Evolutionary conservation across 2,329 filamentous ascomycete genomes (phyloP), one percentile per base, ranked within the genome.

Genomic region (Aphanoascus verrucosus): DNA sequence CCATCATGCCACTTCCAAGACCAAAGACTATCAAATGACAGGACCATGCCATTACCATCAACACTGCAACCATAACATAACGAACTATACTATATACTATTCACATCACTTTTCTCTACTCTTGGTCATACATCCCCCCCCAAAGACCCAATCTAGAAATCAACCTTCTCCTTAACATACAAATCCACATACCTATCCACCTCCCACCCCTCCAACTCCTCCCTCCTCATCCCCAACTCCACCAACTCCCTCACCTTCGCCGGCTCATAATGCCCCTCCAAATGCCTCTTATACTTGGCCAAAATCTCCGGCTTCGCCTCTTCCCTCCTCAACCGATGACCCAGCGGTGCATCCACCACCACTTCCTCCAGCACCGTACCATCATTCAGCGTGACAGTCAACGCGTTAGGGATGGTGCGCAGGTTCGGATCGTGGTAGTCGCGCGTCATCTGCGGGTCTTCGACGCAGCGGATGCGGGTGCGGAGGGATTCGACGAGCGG

Each of bases 231-330:
- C 62, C 86, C 86, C 50, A 97, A 75, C 60, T 88, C 79, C 49
- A 96, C 79, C 52, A 98, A 78, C 74, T 93, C 78, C 74, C 91
- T 80, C 49, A 96, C 88, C 66, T 84, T 83, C 47, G 78, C 76
- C 67, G 86, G 78, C 57, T 81, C 76, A 72, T 86, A 94, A 76
- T 96, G 91, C 52, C 86, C 86, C 63, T 79, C 80, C 49, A 97
- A 76, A 73, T 98, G 93, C 69, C 87, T 84, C 83, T 90, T 85
- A 77, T 88, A 98, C 79, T 98, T 98, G 71, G 82, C 83, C 63
- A 97, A 75, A 63, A 98, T 96, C 73, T 94, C 87, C 55, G 93
- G 93, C 81, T 97, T 97, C 63, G 93, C 93, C 80, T 98, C 93
- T 64, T 96, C 90, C 64, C 91, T 83, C 60, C 93, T 80, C 66